Conservation (phyloP, 495 filamentous ascomycete species). For the Aspergillus conjunctus region DNA sequence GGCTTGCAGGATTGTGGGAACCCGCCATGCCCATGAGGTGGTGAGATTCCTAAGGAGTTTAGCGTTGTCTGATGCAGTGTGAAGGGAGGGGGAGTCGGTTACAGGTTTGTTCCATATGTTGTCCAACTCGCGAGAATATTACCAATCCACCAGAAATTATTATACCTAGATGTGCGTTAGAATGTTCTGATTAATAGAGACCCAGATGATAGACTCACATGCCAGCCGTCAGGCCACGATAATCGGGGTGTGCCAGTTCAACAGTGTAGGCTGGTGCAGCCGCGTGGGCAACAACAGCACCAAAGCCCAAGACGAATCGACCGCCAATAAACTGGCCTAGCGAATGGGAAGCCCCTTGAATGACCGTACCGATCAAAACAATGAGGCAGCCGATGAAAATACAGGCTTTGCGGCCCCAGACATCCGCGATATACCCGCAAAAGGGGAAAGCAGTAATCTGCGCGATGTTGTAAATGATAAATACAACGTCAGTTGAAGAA, state of each 20-base stretch:
- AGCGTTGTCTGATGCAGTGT: no score
- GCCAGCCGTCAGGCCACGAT: neutral
- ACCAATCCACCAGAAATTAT: no score
- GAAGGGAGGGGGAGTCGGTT: no score
- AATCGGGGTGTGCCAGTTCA: neutral
- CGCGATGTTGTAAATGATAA: constrained; percentile 56
- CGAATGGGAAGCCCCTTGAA: neutral
- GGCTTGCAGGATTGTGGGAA: no score
- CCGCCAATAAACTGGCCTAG: neutral
- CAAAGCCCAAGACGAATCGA: neutral
- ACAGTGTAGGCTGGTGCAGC: neutral
- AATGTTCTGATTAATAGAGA: no score
- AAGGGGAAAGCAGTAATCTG: constrained; percentile 48
- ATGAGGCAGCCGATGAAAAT: neutral
- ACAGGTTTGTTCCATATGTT: no score
- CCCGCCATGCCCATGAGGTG: no score
- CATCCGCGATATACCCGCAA: constrained; percentile 4
- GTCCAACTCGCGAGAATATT: no score
- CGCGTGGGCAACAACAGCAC: neutral
- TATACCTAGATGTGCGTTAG: no score
- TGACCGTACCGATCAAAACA: neutral
- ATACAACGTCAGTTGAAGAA: constrained; percentile 49
- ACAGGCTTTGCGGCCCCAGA: neutral
- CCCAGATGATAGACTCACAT: no score
- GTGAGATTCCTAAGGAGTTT: no score